These are phyloP conservation scores for Epicoccum sorghinum DNA, from an alignment of 2,329 filamentous ascomycete species.

Conservation along the genomic window DNA sequence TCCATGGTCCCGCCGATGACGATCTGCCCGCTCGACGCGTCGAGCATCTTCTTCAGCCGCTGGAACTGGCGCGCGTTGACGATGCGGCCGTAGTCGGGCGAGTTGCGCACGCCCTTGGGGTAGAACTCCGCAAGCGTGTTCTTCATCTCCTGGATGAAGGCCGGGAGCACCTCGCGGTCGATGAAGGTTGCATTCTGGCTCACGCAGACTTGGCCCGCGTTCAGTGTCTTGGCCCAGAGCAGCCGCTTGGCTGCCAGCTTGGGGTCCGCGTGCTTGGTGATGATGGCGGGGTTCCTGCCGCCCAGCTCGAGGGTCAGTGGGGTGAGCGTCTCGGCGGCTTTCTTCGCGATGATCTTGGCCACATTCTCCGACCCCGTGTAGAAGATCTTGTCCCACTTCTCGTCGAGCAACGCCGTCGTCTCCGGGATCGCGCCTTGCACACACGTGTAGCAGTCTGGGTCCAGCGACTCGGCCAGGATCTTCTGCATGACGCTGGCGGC, in stretches of 20 bases:
- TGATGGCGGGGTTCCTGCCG: slow-evolving; percentile 87
- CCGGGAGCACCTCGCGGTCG: slow-evolving; percentile 72
- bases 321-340: slow-evolving; percentile 65
- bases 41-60: slow-evolving; percentile 90
- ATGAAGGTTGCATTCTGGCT: slow-evolving; percentile 92
- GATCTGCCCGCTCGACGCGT: slow-evolving; percentile 80
- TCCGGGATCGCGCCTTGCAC: slow-evolving; percentile 83
- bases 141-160: slow-evolving; percentile 77
- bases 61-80: slow-evolving; percentile 80
- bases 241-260: slow-evolving; percentile 81
- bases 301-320: slow-evolving; percentile 90
- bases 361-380: slow-evolving; percentile 85
- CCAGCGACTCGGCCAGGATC: slow-evolving; percentile 76
- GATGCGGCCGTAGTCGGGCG: slow-evolving; percentile 78
- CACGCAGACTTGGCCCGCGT: slow-evolving; percentile 90
- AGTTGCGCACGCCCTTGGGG: slow-evolving; percentile 79
- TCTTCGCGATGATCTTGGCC: slow-evolving; percentile 64
- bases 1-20: slow-evolving; percentile 86
- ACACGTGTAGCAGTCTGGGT: slow-evolving; percentile 75
- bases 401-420: slow-evolving; percentile 79
- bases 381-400: slow-evolving; percentile 98
- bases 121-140: slow-evolving; percentile 77
- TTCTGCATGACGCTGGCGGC: slow-evolving; percentile 80
- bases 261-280: slow-evolving; percentile 82
- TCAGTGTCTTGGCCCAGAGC: slow-evolving; percentile 85